Percentiles rank a stretch among this genome's conserved stretches.
phyloP scores from a whole-genome alignment of 208 protist species.

The Acanthamoeba triangularis region DNA sequence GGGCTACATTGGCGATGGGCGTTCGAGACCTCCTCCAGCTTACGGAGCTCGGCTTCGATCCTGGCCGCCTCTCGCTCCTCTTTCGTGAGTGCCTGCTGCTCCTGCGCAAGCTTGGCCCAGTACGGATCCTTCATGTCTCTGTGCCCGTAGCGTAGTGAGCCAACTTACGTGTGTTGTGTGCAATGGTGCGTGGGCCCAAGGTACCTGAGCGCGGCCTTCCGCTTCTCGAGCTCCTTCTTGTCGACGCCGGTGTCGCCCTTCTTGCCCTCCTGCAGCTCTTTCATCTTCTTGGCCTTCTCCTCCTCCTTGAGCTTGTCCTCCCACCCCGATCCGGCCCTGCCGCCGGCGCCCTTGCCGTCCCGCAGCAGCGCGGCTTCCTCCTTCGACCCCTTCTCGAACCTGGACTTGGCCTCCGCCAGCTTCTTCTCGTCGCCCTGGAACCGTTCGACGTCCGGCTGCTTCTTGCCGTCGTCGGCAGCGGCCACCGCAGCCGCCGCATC shows the following conservation, averaged over 20 bases:
- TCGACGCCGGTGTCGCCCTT: not conserved
- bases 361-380: not conserved
- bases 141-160: not conserved
- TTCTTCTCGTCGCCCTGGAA: not conserved
- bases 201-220: constrained; percentile 4
- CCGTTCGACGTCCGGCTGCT: not conserved
- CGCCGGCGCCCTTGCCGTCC: not conserved
- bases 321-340: not conserved
- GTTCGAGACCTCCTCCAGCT: not conserved
- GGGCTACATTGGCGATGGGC: not conserved
- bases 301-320: constrained; percentile 25
- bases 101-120: constrained; percentile 9
- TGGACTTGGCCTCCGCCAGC: not conserved
- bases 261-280: not conserved
- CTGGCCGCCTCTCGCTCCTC: constrained; percentile 16
- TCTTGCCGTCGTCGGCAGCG: not conserved
- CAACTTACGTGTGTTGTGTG: not conserved
- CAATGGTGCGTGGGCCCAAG: not conserved
- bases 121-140: constrained; percentile 18
- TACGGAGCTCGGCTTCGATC: constrained; percentile 7
- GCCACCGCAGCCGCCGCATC: not conserved
- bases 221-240: constrained; percentile 6
- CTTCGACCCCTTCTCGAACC: not conserved
- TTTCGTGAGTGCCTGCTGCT: not conserved
- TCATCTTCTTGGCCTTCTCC: constrained; percentile 21